These are phyloP conservation scores for Ogataea paraovalis DNA, from an alignment of 805 yeast species.

Conservation along the genomic window DNA sequence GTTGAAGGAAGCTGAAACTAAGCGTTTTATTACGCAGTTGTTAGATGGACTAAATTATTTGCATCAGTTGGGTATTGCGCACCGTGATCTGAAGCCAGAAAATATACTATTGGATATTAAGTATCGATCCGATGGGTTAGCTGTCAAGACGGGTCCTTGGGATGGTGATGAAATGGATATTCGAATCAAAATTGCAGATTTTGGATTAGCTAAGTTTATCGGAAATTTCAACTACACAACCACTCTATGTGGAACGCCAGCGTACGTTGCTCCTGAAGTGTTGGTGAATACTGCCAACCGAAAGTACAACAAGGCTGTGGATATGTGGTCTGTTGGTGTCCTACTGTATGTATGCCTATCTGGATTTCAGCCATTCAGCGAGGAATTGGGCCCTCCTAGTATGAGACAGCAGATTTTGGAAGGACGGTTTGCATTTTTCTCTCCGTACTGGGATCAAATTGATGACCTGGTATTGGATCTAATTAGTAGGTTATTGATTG, in stretches of 20 bases:
- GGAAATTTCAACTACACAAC: conserved; percentile 73
- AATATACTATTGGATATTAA: conserved; percentile 63
- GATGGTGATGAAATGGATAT: conserved; percentile 57
- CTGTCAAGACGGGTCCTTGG: conserved; percentile 45
- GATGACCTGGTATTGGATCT: conserved; percentile 63
- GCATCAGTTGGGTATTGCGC: conserved; percentile 89
- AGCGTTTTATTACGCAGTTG: conserved; percentile 50
- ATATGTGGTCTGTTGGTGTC: conserved; percentile 81
- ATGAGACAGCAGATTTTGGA: conserved; percentile 70
- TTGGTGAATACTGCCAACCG: conserved; percentile 46
- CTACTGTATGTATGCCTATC: conserved; percentile 72
- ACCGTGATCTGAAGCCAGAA: conserved; percentile 93
- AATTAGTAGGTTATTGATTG: conserved; percentile 56
- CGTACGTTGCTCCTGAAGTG: conserved; percentile 84
- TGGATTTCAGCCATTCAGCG: conserved; percentile 85
- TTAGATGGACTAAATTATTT: conserved; percentile 71
- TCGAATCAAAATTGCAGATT: conserved; percentile 73
- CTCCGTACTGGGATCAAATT: conserved; percentile 77
- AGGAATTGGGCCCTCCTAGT: conserved; percentile 73
- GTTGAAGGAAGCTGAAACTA: conserved; percentile 58
- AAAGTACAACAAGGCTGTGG: conserved; percentile 66
- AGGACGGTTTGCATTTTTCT: conserved; percentile 68
- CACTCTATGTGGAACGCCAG: conserved; percentile 83
- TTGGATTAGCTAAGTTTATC: conserved; percentile 67
- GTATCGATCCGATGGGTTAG: conserved; percentile 14